Evolutionary conservation across 2,329 filamentous ascomycete genomes (phyloP).

Genomic region (Penicillium sp.): DNA sequence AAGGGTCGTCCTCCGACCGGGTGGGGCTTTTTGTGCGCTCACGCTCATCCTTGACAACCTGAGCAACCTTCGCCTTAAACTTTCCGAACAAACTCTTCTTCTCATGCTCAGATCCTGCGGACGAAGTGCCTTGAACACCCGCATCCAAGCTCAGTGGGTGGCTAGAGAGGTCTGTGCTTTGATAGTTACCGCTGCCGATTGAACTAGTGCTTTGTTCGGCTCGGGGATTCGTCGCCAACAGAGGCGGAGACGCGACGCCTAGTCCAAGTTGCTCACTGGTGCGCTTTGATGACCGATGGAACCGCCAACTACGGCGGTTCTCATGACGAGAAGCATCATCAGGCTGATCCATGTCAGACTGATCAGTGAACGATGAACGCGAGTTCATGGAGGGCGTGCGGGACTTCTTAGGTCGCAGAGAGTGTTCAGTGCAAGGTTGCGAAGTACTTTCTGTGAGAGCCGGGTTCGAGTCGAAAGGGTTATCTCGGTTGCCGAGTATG

Average conservation of each 20-base stretch:
- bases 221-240: constrained; percentile 60
- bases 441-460: constrained; percentile 41
- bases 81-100: constrained; percentile 63
- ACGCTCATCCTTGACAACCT: constrained; percentile 54
- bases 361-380: constrained; percentile 68
- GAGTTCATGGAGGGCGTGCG: constrained; percentile 76
- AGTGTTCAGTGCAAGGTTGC: constrained; percentile 47
- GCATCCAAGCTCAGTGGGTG: constrained; percentile 40
- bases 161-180: constrained; percentile 40
- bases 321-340: constrained; percentile 64
- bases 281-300: constrained; percentile 56
- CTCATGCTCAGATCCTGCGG: constrained; percentile 43
- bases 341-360: constrained; percentile 72
- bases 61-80: constrained; percentile 61
- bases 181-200: constrained; percentile 58
- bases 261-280: constrained; percentile 53
- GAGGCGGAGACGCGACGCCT: constrained; percentile 47
- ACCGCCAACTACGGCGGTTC: constrained; percentile 70
- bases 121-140: constrained; percentile 35
- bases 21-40: constrained; percentile 54
- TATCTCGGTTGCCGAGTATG: constrained; percentile 28
- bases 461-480: constrained; percentile 21
- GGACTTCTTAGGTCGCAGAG: constrained; percentile 66
- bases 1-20: constrained; percentile 34
- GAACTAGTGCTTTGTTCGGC: constrained; percentile 68